A percentile compares a stretch with the other conserved stretches of the same genome.
Evolutionary conservation across 352 stramenopile species (phyloP).

Genomic region (Paralagenidium karlingii): DNA sequence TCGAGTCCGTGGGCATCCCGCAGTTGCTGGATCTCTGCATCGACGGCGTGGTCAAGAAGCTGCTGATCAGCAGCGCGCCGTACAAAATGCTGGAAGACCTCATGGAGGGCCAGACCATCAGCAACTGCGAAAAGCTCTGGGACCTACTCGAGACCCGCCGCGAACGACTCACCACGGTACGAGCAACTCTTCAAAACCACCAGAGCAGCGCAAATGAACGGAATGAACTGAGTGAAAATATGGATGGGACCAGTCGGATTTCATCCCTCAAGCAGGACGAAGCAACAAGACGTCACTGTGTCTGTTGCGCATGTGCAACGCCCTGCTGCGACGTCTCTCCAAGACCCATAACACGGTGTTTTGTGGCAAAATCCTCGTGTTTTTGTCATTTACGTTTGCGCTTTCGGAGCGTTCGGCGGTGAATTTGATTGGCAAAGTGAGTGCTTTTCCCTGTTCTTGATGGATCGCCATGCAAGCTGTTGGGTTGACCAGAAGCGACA

Average conservation of each 20-base stretch:
- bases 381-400: constrained; percentile 78
- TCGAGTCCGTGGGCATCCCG: constrained; percentile 40
- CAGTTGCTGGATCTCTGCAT: constrained; percentile 74
- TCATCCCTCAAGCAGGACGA: constrained; percentile 42
- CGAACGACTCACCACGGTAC: constrained; percentile 46
- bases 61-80: constrained; percentile 51
- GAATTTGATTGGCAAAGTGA: constrained; percentile 63
- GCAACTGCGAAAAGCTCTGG: constrained; percentile 78
- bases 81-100: constrained; percentile 82
- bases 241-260: constrained; percentile 34
- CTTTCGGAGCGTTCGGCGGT: constrained; percentile 76
- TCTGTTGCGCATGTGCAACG: constrained; percentile 73
- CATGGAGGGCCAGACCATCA: constrained; percentile 79
- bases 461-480: not conserved
- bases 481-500: too few relatives aligned
- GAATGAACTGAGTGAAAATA: too few relatives aligned
- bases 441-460: not conserved
- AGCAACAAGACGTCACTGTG: constrained; percentile 74
- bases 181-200: too few relatives aligned
- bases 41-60: constrained; percentile 45
- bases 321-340: constrained; percentile 66
- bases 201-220: too few relatives aligned
- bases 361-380: constrained; percentile 76
- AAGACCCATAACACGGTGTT: constrained; percentile 87
- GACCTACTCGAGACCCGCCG: constrained; percentile 68